Conservation (phyloP, 768 basidiomycete genomes). For the Coprinopsis marcescibilis region DNA sequence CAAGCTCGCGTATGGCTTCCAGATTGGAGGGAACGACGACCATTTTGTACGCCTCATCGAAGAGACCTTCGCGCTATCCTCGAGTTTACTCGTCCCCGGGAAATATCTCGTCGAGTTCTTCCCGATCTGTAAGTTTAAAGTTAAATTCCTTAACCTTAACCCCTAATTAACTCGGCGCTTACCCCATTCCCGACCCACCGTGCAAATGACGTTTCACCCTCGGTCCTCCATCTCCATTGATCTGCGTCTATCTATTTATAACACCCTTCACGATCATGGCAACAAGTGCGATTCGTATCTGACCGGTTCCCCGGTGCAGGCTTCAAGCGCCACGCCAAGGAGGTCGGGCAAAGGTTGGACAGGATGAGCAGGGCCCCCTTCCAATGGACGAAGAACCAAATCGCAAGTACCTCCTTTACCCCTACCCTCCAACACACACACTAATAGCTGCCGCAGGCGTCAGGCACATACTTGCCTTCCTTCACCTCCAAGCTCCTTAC, state of each 20-base stretch:
- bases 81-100: constrained; percentile 23
- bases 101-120: constrained; percentile 35
- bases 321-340: constrained; percentile 29
- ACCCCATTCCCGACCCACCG: too few relatives aligned
- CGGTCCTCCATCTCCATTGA: too few relatives aligned
- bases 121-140: constrained; percentile 26
- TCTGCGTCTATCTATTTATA: too few relatives aligned
- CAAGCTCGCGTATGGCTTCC: constrained; percentile 36
- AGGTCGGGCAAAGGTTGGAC: constrained; percentile 15
- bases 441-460: constrained; percentile 13
- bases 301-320: constrained; percentile 38
- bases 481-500: constrained; percentile 27
- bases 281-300: constrained; percentile 36
- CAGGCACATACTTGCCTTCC: constrained; percentile 23
- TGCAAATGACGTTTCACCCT: too few relatives aligned
- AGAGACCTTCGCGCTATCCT: constrained; percentile 22
- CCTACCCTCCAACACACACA: background rate
- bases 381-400: constrained; percentile 26
- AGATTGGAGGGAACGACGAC: constrained; percentile 28
- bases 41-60: constrained; percentile 27
- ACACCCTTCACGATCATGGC: too few relatives aligned
- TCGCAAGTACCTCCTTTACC: constrained; percentile 16
- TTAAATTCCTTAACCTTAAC: background rate
- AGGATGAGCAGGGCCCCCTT: constrained; percentile 22
- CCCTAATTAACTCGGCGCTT: background rate